Conservation (phyloP, 208 protist genomes). For the Borovskyia barvae region DNA sequence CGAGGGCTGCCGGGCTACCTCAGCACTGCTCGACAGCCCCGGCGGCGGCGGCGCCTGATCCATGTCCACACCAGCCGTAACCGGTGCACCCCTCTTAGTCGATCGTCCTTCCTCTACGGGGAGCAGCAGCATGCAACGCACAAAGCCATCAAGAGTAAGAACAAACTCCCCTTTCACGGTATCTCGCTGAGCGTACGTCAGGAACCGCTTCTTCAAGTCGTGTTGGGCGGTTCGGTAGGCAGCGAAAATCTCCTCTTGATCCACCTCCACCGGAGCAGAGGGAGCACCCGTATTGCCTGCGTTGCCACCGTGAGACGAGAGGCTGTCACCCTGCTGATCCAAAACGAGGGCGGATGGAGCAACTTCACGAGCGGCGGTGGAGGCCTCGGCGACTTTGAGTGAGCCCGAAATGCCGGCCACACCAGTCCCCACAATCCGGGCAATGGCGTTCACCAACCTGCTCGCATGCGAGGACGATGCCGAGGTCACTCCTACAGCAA, state of each 20-base stretch:
- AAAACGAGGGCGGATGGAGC: no score
- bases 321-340: no score
- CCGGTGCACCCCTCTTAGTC: neutral
- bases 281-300: no score
- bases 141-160: constrained; percentile 36
- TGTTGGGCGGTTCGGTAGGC: constrained; percentile 6
- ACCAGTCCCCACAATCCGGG: no score
- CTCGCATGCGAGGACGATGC: no score
- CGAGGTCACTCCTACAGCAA: no score
- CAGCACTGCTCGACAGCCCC: neutral
- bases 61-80: neutral
- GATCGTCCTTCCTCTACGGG: no score
- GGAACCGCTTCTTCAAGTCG: constrained; percentile 30
- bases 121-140: constrained; percentile 48
- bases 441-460: no score
- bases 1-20: neutral
- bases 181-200: constrained; percentile 33
- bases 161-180: constrained; percentile 29
- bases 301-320: no score
- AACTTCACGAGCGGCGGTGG: no score
- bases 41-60: neutral
- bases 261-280: neutral
- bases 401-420: no score
- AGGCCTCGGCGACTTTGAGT: no score
- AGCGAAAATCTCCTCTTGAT: neutral